phyloP scores from a whole-genome alignment of 73 alveolate genomes.

The Uronychia setigera region DNA sequence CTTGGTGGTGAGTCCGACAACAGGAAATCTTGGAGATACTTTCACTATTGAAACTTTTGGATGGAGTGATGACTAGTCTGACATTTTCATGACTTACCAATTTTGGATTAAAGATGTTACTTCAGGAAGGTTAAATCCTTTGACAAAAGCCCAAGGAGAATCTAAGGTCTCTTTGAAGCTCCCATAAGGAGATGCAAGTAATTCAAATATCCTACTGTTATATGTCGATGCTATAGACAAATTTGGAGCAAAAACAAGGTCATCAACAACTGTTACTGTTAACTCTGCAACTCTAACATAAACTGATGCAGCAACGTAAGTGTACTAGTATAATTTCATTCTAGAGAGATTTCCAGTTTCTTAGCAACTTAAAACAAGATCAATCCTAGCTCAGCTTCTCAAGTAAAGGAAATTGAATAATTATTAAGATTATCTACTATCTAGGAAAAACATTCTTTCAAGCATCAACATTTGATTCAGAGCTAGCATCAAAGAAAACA shows the following conservation, averaged over 20 bases:
- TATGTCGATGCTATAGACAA: not conserved
- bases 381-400: not conserved
- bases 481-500: not conserved
- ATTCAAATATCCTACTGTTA: not conserved
- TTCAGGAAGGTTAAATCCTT: not conserved
- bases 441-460: not conserved
- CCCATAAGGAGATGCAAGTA: not conserved
- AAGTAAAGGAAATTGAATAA: not conserved
- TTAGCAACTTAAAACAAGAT: not conserved
- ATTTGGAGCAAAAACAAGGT: not conserved
- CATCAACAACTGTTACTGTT: not conserved
- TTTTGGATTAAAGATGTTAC: not conserved
- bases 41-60: not conserved
- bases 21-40: not conserved
- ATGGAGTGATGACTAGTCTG: not conserved
- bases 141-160: not conserved
- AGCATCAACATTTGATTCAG: not conserved
- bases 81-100: not conserved
- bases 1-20: not conserved
- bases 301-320: not conserved
- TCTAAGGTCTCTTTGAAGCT: not conserved
- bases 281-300: not conserved
- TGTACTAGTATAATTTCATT: not conserved
- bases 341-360: not conserved
- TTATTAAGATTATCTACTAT: not conserved